Evolutionary conservation across 768 basidiomycete genomes (phyloP), one percentile per base, ranked within the genome.

Genomic region (Psilocybe azurescens): DNA sequence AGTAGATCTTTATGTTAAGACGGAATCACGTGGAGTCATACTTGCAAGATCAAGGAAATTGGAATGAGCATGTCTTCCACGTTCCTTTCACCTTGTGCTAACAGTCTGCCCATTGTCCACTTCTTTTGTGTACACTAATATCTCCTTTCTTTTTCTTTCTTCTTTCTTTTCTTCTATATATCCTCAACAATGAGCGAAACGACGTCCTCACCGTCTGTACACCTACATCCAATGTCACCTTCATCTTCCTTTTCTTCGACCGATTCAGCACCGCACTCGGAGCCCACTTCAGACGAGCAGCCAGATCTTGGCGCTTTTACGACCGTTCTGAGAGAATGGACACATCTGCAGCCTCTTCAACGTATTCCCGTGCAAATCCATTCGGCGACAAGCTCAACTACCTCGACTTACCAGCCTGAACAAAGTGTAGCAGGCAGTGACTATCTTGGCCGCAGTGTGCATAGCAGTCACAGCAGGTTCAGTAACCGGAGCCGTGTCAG

Each of bases 241-340:
- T 70, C 69, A n/a, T 69, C 67, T 53, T 72, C 70, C 59, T 47
- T 69, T 54, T 72, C 70, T 24, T 70, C 69, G 13, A 59, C 65
- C 16, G 66, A 67, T 53, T 70, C 70, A 41, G 70, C 65, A 30
- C 66, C 69, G 6, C 67, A 56, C 58, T 84, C 83, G n/a, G 82
- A 82, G 44, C 78, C 80, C 24, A 86, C 85, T 24, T 84, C 85
- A 24, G 86, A 87, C 68, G 84, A 90, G 71, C 82, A 83, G 61
- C 90, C 90, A 47, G 89, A 91, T 73, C 80, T 92, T 7, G 91
- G 90, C 6, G 88, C 88, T 8, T 91, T 92, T 73, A 83, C 79
- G 13, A 79, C 84, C 38, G 88, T 92, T 24, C 83, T 92, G 50
- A 82, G 89, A n/a, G 89, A 87, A 58, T 78, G 87, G 74, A 80